Evolutionary conservation across 371 early-diverging fungal species (phyloP).

Genomic region (Mucor indicus): DNA sequence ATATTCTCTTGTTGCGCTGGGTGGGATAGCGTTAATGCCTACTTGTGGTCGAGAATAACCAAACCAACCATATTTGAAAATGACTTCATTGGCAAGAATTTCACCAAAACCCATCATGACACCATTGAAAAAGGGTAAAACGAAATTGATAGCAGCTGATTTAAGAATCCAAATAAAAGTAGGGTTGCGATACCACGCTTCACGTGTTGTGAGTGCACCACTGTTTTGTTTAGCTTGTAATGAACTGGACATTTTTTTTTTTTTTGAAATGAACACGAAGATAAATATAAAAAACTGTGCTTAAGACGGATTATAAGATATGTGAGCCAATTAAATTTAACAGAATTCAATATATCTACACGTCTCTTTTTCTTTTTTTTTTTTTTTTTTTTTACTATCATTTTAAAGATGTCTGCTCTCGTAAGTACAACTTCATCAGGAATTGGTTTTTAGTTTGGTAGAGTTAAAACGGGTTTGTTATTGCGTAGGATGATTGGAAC

Average conservation of each 20-base stretch:
- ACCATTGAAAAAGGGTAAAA: conserved; percentile 76
- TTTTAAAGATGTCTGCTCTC: conserved; percentile 17
- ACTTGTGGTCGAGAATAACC: conserved; percentile 35
- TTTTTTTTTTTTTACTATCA: background rate
- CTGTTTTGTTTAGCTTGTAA: background rate
- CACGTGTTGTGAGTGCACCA: conserved; percentile 20
- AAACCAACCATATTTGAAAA: conserved; percentile 78
- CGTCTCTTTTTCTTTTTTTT: conserved; percentile 1
- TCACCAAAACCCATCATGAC: conserved; percentile 84
- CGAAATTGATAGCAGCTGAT: conserved; percentile 58
- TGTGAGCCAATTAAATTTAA: background rate
- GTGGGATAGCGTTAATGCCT: conserved; percentile 30
- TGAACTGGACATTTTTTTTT: conserved; percentile 1
- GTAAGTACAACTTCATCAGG: conserved; percentile 8
- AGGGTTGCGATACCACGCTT: conserved; percentile 49
- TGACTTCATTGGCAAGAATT: conserved; percentile 76
- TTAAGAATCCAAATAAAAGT: conserved; percentile 38
- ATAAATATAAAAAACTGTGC: background rate
- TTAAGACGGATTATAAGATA: background rate
- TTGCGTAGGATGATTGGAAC: conserved; percentile 29
- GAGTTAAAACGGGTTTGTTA: background rate
- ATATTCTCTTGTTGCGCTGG: conserved; percentile 39
- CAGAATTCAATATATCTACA: background rate
- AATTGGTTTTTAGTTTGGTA: background rate
- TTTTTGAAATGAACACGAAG: background rate